Base-by-base conservation (phyloP, 2,329 filamentous ascomycete genomes). In the Ophiostoma australiae region DNA sequence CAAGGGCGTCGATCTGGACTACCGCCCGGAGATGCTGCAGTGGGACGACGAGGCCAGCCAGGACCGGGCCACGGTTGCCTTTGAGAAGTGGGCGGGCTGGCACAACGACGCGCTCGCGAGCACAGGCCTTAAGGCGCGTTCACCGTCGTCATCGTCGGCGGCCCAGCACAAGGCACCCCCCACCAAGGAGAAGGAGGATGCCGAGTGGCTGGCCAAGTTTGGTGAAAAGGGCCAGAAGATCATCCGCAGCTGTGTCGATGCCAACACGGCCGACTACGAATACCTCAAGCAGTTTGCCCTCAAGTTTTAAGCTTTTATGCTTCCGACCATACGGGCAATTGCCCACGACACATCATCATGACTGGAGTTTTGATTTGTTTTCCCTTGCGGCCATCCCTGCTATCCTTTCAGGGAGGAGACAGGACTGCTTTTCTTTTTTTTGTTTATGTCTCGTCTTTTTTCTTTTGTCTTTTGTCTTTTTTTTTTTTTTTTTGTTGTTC, bases 51-150 rank as follows among this genome's bases (percentile, higher is more conserved):
- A 90, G 69, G 90, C 91, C 74, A 89, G 90, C 76, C 89, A 93
- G 75, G 76, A 81, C 69, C 83, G 86, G 73, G 94, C 94, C 3
- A 84, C 86, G 75, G 85, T 88, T 74, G 89, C 89, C 23, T 98
- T 98, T 81, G 93, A 94, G 81, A 98, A 99, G 83, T 98, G 95
- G 95, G 91, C 89, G 75, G 95, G 95, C 13, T 98, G 97, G 82
- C 95, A 98, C 79, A 91, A 98, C 75, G 95, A 98, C 83, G 95
- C 93, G 17, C 92, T 98, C 76, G 84, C 91, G 75, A 97, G 92
- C 78, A 90, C 85, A 52, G 89, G 89, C 73, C 82, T 99, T 76
- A 90, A 90, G 78, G 87, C 91, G 1, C 85, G 92, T 77, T 83
- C 84, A 66, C 85, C 89, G 4, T 15, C 11, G 10, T 67, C 66